Percentiles rank a stretch among this genome's conserved stretches.
These are phyloP conservation scores for Pythium brassicae DNA, from an alignment of 352 stramenopile genomes.

Conservation along the genomic window DNA sequence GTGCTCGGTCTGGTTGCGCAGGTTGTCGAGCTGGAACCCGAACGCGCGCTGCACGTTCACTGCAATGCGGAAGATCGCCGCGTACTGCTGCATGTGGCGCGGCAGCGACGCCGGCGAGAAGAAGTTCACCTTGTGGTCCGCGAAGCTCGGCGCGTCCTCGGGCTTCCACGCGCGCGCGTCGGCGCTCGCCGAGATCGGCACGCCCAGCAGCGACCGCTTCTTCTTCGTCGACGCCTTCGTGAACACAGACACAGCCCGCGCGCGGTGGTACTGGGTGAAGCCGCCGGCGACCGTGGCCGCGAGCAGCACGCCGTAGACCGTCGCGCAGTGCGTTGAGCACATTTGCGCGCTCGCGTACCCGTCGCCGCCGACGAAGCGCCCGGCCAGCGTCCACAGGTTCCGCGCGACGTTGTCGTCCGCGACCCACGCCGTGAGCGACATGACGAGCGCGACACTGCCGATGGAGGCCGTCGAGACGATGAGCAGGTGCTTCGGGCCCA, in stretches of 20 bases:
- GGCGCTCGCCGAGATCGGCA: slow-evolving; percentile 68
- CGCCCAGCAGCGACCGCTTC: slow-evolving; percentile 19
- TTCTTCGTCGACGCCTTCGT: slow-evolving; percentile 19
- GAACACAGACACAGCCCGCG: slow-evolving; percentile 26
- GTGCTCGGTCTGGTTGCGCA: slow-evolving; percentile 97
- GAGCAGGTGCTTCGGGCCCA: slow-evolving; percentile 56
- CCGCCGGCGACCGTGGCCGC: slow-evolving; percentile 33
- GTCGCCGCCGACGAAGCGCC: slow-evolving; percentile 58
- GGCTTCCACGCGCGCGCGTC: slow-evolving; percentile 71
- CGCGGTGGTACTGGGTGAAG: slow-evolving; percentile 43
- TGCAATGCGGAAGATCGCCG: slow-evolving; percentile 75
- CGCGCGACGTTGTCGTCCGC: slow-evolving; percentile 48
- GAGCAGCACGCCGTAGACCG: slow-evolving; percentile 57
- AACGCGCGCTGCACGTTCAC: slow-evolving; percentile 85
- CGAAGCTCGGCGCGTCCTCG: slow-evolving; percentile 16
- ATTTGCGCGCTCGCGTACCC: slow-evolving; percentile 38
- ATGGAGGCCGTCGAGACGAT: slow-evolving; percentile 66
- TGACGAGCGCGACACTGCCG: slow-evolving; percentile 55
- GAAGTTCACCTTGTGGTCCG: slow-evolving; percentile 70
- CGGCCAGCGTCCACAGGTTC: slow-evolving; percentile 66
- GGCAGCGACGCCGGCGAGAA: slow-evolving; percentile 70
- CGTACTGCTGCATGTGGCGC: slow-evolving; percentile 82
- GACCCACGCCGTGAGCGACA: slow-evolving; percentile 75
- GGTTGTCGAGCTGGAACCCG: slow-evolving; percentile 82
- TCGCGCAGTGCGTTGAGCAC: slow-evolving; percentile 50